Evolutionary conservation across 768 basidiomycete species (phyloP), one percentile per base, ranked within the genome.

Genomic region (Rhizopogon vesiculosus): DNA sequence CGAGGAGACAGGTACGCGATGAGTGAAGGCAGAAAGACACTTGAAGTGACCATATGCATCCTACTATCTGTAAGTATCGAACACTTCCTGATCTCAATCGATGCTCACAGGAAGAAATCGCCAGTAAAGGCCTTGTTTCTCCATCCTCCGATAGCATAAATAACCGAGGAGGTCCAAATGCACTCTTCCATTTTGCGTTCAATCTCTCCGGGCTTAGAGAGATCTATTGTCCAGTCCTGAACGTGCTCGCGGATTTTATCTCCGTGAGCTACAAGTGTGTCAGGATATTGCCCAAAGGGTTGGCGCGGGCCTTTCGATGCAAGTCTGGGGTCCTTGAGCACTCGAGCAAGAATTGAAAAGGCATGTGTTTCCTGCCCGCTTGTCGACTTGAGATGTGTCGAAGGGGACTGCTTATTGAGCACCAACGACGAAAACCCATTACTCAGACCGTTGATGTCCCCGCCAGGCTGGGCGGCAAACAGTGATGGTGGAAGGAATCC

Each of bases 121-220:
- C 59, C 38, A 29, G n/a, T 44, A 44, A 60, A 58, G 53, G 87
- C 83, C 13, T 53, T 42, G 3, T 1, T 78, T 79, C 29, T 76
- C 73, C 65, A 82, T 3, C 82, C 85, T 8, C 76, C 78, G 19
- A 83, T 69, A 2, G 77, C 82, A 59, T 84, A 89, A 13, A 85
- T 61, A 13, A 86, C 55, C 0, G 71, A 70, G 42, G 73, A 76
- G 19, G 77, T 67, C 82, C 85, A 89, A 7, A 72, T 64, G 4
- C 91, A 59, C 61, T 90, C 87, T 59, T 84, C 83, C 33, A 85
- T 73, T 65, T 86, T 89, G 19, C 72, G 66, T 18, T 76, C 73
- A 4, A 83, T 60, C 58, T 76, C 72, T 42, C 69, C 60, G 33
- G 74, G 60, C 51, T 71, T 58, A 42, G 57, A 55, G 43, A 69